Evolutionary conservation across 495 filamentous ascomycete species (phyloP).

Genomic region (Jackrogersella multiformis): DNA sequence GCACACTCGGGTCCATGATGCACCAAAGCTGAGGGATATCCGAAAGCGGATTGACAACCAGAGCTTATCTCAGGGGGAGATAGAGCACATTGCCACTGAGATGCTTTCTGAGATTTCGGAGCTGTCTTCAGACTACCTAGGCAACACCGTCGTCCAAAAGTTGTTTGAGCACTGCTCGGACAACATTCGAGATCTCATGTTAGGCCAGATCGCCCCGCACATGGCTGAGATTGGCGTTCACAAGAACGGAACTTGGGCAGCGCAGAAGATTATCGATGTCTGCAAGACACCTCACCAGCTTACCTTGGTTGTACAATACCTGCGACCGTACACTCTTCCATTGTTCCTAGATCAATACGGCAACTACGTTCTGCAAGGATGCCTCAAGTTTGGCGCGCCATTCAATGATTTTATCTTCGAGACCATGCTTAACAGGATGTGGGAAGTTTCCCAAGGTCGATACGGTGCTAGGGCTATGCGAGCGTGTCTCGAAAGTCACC

Average conservation of each 20-base stretch:
- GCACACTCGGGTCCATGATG: slow-evolving; percentile 91
- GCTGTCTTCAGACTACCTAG: slow-evolving; percentile 91
- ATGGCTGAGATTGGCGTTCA: slow-evolving; percentile 96
- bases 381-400: slow-evolving; percentile 85
- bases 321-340: slow-evolving; percentile 85
- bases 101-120: slow-evolving; percentile 98
- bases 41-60: slow-evolving; percentile 97
- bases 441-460: slow-evolving; percentile 91
- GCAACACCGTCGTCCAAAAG: slow-evolving; percentile 99
- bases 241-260: slow-evolving; percentile 99
- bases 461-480: slow-evolving; percentile 97
- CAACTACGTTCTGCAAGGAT: slow-evolving; percentile 97
- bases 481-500: slow-evolving; percentile 95
- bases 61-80: slow-evolving; percentile 81
- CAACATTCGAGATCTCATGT: slow-evolving; percentile 87
- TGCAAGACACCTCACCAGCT: slow-evolving; percentile 86
- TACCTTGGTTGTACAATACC: slow-evolving; percentile 80
- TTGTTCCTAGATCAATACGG: slow-evolving; percentile 97
- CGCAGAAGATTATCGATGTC: slow-evolving; percentile 98
- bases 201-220: slow-evolving; percentile 85
- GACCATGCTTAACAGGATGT: slow-evolving; percentile 93
- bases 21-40: slow-evolving; percentile 93
- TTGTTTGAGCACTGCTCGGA: slow-evolving; percentile 97
- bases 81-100: slow-evolving; percentile 87
- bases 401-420: slow-evolving; percentile 98